Conservation (phyloP, 179 eudicot species). For the Spergularia azorica region DNA sequence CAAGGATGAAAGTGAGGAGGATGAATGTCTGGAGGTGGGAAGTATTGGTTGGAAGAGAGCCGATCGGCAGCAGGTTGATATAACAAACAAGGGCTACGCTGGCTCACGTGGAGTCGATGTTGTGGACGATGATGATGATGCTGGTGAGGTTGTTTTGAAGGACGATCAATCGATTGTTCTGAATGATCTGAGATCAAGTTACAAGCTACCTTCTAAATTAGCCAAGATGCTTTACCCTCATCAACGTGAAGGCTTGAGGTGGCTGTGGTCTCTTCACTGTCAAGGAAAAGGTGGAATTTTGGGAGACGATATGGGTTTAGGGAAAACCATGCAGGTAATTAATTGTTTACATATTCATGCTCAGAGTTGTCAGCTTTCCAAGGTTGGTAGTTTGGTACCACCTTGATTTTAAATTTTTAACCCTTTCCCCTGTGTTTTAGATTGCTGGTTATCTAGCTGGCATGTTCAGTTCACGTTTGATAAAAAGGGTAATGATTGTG, state of each 20-base stretch:
- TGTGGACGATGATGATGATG: slow-evolving; percentile 40
- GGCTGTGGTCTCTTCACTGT: slow-evolving; percentile 98
- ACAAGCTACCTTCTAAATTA: slow-evolving; percentile 54
- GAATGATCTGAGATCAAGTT: slow-evolving; percentile 55
- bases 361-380: slow-evolving; percentile 4
- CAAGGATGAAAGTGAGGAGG: slow-evolving; percentile 36
- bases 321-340: slow-evolving; percentile 98
- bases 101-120: slow-evolving; percentile 40
- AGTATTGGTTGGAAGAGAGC: slow-evolving; percentile 33
- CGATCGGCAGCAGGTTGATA: slow-evolving; percentile 25
- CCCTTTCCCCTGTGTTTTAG: slow-evolving; percentile 36
- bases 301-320: slow-evolving; percentile 99
- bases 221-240: slow-evolving; percentile 87
- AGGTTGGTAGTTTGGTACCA: background rate
- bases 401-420: slow-evolving; percentile 7
- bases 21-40: slow-evolving; percentile 54
- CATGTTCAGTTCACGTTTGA: slow-evolving; percentile 64
- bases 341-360: background rate
- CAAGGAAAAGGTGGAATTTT: slow-evolving; percentile 92
- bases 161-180: slow-evolving; percentile 43
- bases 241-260: slow-evolving; percentile 93
- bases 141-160: slow-evolving; percentile 33
- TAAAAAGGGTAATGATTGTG: slow-evolving; percentile 77
- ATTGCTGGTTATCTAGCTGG: slow-evolving; percentile 89
- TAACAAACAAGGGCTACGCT: slow-evolving; percentile 30